Evolutionary conservation across 495 filamentous ascomycete genomes (phyloP).

Genomic region (Pseudevernia furfuracea): DNA sequence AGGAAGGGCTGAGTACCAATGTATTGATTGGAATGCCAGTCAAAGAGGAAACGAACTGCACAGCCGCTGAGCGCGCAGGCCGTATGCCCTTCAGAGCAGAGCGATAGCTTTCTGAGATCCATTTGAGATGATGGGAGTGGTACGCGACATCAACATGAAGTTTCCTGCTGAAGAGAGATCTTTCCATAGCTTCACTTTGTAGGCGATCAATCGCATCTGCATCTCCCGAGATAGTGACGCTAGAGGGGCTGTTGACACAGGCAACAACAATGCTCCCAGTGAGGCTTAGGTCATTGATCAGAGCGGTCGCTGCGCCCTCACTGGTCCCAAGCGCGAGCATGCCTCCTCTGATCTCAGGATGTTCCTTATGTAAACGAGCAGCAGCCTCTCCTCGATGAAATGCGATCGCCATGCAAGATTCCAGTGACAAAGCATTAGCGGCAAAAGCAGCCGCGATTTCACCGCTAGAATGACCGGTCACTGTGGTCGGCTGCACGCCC

Average conservation of each 20-base stretch:
- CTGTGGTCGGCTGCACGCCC: constrained; percentile 31
- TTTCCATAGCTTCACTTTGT: constrained; percentile 25
- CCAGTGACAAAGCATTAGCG: constrained; percentile 13
- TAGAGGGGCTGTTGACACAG: constrained; percentile 32
- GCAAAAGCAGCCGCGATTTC: constrained; percentile 41
- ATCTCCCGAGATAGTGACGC: constrained; percentile 33
- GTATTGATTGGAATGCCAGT: neutral
- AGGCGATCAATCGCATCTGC: constrained; percentile 28
- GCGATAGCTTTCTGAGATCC: constrained; percentile 31
- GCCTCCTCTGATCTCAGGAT: constrained; percentile 2
- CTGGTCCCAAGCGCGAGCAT: constrained; percentile 4
- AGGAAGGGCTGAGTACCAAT: neutral
- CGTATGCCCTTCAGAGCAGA: constrained; percentile 1
- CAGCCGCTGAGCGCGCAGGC: neutral
- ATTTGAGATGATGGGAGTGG: constrained; percentile 37
- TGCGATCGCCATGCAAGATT: constrained; percentile 30
- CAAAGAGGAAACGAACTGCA: constrained; percentile 4
- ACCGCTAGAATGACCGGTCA: constrained; percentile 37
- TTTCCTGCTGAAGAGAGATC: constrained; percentile 33
- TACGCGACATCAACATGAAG: constrained; percentile 40
- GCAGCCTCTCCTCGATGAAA: constrained; percentile 33
- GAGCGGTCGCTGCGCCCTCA: neutral
- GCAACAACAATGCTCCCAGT: constrained; percentile 19
- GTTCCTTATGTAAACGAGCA: constrained; percentile 9
- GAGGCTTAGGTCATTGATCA: neutral